Conservation (phyloP, 495 filamentous ascomycete genomes). For the Lepidopterella palustris region DNA sequence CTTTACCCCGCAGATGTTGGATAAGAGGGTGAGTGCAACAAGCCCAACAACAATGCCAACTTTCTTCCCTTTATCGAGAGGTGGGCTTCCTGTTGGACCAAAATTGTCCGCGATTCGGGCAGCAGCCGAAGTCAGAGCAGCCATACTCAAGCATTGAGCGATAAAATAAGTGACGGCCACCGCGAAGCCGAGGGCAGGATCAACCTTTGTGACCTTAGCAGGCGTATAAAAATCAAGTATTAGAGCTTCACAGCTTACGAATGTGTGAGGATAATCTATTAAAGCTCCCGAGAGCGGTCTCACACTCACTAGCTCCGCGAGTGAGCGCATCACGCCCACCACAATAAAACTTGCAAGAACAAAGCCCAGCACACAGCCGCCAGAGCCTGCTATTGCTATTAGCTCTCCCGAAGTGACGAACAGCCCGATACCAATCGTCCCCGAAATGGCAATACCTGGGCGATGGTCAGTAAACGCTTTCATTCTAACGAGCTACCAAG, state of each 20-base stretch:
- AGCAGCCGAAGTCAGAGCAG: conserved; percentile 25
- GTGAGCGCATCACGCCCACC: neutral
- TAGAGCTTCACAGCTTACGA: neutral
- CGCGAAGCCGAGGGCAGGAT: neutral
- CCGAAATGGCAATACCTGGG: neutral
- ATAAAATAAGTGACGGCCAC: conserved; percentile 7
- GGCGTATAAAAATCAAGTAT: neutral
- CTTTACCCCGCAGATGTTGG: conserved; percentile 31
- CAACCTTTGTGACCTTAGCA: neutral
- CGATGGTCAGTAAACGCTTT: neutral
- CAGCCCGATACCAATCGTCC: neutral
- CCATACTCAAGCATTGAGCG: conserved; percentile 34
- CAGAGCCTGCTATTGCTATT: neutral
- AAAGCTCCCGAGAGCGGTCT: neutral
- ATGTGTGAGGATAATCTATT: conserved; percentile 3
- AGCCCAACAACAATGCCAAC: conserved; percentile 21
- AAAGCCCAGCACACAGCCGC: neutral
- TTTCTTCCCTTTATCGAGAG: neutral
- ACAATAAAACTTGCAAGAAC: neutral
- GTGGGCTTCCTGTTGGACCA: conserved; percentile 2
- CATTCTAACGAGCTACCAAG: neutral
- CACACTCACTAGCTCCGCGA: neutral
- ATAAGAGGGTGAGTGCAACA: conserved; percentile 23
- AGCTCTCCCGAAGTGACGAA: conserved; percentile 2
- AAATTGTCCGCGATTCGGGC: conserved; percentile 6